Percentiles rank a stretch among this genome's conserved stretches.
phyloP scores from a whole-genome alignment of 257 asterid species.

The Ehretia macrophylla region DNA sequence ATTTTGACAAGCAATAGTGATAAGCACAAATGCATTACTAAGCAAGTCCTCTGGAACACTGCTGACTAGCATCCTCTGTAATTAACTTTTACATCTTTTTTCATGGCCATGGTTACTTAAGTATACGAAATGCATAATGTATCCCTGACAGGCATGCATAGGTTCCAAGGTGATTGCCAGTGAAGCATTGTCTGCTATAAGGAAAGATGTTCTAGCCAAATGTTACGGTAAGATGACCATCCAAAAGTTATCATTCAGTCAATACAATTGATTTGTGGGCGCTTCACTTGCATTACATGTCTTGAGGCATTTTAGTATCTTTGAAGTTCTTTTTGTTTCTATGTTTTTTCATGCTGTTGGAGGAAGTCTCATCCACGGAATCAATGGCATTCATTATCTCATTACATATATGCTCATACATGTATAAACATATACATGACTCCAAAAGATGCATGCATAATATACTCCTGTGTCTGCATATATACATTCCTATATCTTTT shows the following conservation, averaged over 20 bases:
- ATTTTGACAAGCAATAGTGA: too few species aligned
- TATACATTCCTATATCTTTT: not conserved
- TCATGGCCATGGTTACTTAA: not conserved
- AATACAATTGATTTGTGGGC: not conserved
- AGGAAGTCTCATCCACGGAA: not conserved
- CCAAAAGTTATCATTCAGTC: not conserved
- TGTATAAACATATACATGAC: not conserved
- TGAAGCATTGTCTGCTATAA: constrained; percentile 91
- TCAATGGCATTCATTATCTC: not conserved
- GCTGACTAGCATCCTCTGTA: too few species aligned
- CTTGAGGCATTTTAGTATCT: too few species aligned
- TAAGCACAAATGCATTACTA: too few species aligned
- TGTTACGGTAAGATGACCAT: constrained; percentile 77
- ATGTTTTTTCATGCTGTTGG: not conserved
- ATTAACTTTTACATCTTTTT: too few species aligned
- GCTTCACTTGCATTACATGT: not conserved
- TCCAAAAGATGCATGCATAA: not conserved
- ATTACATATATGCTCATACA: not conserved
- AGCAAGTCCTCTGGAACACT: too few species aligned
- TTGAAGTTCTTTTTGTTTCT: too few species aligned
- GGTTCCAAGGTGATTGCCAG: constrained; percentile 98
- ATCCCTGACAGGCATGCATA: constrained; percentile 69
- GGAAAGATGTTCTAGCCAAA: constrained; percentile 97
- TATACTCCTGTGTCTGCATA: not conserved
- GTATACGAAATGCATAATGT: constrained; percentile 4